Evolutionary conservation across 306 rosid species (phyloP).

Genomic region (Acacia melanoxylon): DNA sequence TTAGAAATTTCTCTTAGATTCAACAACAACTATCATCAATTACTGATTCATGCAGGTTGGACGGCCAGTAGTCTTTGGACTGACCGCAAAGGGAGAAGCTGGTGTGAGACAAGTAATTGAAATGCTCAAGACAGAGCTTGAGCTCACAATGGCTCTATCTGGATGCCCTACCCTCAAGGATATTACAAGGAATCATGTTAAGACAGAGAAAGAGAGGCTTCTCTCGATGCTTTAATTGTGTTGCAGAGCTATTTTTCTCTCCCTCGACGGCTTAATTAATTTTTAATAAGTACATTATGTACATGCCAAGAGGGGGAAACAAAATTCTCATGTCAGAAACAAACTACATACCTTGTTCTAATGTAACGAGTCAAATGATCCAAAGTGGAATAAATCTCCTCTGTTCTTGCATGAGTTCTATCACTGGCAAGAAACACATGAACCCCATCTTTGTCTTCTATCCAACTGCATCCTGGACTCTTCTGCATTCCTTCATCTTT

Average conservation of each 20-base stretch:
- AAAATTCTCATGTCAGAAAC: conserved; percentile 16
- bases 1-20: neutral
- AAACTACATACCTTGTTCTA: conserved; percentile 20
- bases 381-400: conserved; percentile 46
- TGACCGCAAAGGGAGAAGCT: conserved; percentile 55
- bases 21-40: neutral
- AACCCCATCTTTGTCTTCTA: conserved; percentile 55
- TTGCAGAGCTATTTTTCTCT: neutral
- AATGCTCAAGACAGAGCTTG: conserved; percentile 59
- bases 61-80: conserved; percentile 52
- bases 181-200: conserved; percentile 54
- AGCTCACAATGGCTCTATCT: conserved; percentile 56
- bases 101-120: conserved; percentile 55
- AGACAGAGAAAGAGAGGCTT: conserved; percentile 35
- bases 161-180: conserved; percentile 51
- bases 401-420: conserved; percentile 38
- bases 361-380: conserved; percentile 38
- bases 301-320: neutral
- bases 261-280: neutral
- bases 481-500: conserved; percentile 48
- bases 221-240: conserved; percentile 47
- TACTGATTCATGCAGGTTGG: conserved; percentile 45
- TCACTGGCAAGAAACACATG: conserved; percentile 62
- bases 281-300: neutral
- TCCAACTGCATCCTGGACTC: conserved; percentile 74